Evolutionary conservation across 176 grass and related monocot species (phyloP), one percentile per base, ranked within the genome.

Genomic region (Puya raimondii): DNA sequence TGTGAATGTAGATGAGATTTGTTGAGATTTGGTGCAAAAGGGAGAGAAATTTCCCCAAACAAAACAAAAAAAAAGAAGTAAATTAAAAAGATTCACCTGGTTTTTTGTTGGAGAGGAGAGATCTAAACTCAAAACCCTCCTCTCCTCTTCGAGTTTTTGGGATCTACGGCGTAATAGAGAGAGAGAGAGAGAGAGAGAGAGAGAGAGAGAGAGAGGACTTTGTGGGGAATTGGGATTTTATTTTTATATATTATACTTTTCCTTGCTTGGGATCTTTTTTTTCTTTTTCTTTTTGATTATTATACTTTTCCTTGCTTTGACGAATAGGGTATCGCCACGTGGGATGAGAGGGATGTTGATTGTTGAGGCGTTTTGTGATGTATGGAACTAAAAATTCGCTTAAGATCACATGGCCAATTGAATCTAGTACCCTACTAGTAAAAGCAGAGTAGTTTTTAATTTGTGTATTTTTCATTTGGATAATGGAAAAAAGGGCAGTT

Each of bases 111-210:
- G 65, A 15, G 25, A 3, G 49, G 26, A 48, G 82, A 80, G 77
- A 87, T 80, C 76, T 69, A 76, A 47, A 56, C 7, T 71, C 7
- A 42, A 42, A 42, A 42, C 23, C 48, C 29, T 13, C 51, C 1
- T 68, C 71, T 61, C 14, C 47, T 9, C 47, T 17, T 17, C 13
- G 15, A 16, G 4, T 16, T 57, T 17, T 57, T 57, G 13, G 53
- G 56, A 59, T 59, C 56, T 9, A 59, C 13, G 16, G 12, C 16
- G 15, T 2, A 18, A n/a, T 6, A 57, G 53, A 57, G 53, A 57
- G 2, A 13, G 2, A 13, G 10, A 15, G 4, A 18, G 54, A 17
- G 56, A 21, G 15, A 58, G 14, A 5, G 54, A 58, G n/a, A 59
- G 16, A 9, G 11, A 11, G 7, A 18, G 13, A 18, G 1, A 3